A percentile compares a stretch with the other conserved stretches of the same genome.
phyloP scores from a whole-genome alignment of 208 protist species.

The Leishmania tropica region DNA sequence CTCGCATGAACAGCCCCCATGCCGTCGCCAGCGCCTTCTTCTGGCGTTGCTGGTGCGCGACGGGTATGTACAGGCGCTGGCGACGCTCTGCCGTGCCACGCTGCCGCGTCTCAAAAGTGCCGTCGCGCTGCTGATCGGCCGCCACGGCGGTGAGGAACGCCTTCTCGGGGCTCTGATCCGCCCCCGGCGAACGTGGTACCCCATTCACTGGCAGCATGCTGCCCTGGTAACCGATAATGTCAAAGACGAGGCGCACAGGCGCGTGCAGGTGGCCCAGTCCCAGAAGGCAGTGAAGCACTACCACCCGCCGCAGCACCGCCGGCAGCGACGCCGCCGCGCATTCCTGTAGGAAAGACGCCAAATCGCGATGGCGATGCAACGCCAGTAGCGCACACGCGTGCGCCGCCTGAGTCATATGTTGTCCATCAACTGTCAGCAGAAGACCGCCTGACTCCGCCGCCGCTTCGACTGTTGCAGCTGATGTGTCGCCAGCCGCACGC shows the following conservation, averaged over 20 bases:
- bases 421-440: slow-evolving; percentile 14
- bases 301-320: slow-evolving; percentile 28
- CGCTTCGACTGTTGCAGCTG: neutral
- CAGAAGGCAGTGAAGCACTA: slow-evolving; percentile 52
- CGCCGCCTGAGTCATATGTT: slow-evolving; percentile 26
- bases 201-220: neutral
- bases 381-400: slow-evolving; percentile 10
- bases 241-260: slow-evolving; percentile 66
- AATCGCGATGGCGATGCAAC: neutral
- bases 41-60: slow-evolving; percentile 41
- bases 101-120: slow-evolving; percentile 46
- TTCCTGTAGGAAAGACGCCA: neutral
- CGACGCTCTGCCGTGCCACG: slow-evolving; percentile 25
- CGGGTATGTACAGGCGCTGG: slow-evolving; percentile 53
- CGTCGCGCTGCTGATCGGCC: slow-evolving; percentile 6
- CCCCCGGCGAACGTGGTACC: neutral
- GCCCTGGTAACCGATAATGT: slow-evolving; percentile 38
- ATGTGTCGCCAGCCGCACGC: slow-evolving; percentile 21
- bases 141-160: slow-evolving; percentile 13
- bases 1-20: slow-evolving; percentile 38
- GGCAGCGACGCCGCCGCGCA: slow-evolving; percentile 8
- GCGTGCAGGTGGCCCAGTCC: slow-evolving; percentile 62
- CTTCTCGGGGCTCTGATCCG: neutral
- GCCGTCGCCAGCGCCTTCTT: slow-evolving; percentile 28
- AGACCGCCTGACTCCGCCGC: slow-evolving; percentile 11